Base-by-base conservation (phyloP, 2,329 filamentous ascomycete genomes). In the Ophiostoma novo-ulmi region DNA sequence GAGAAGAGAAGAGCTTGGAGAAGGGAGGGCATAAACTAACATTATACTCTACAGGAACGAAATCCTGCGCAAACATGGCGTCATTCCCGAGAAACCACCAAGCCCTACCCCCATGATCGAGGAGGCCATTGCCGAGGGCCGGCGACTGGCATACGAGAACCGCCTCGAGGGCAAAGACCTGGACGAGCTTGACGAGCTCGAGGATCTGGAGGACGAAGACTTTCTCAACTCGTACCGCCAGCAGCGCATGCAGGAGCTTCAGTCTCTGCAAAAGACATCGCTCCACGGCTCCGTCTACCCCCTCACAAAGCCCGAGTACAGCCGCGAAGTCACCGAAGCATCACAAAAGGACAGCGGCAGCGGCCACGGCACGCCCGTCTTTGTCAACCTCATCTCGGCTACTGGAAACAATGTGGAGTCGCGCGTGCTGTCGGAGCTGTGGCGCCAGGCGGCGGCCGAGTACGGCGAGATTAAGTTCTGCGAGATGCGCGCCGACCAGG, bases 381-480 rank as follows among this genome's bases (percentile, higher is more conserved):
- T 97, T 55, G 93, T 98, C 68, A 90, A 97, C 75, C 84, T 98
- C 68, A 94, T 90, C 7, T 93, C 91, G 5, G 86, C 91, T 0
- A 82, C 89, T 72, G 90, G 91, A 68, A 91, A 87, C 69, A 97
- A 97, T 77, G 85, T 90, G 44, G 94, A 98, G 80, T 97, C 93
- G 3, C 87, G 91, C 72, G 84, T 97, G 3, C 81, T 98, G 75
- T 89, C 89, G 0, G 91, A 97, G 77, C 83, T 97, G 26, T 99
- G 94, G 94, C 85, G 90, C 48, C 88, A 93, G 77, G 85, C 95
- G 58, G 94, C 95, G 0, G 82, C 81, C 72, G 93, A 94, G 77
- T 99, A 93, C 77, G 93, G 93, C 26, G 94, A 99, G 74, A 84
- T 99, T 79, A 99, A 99, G 81, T 99, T 99, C 80, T 98, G 94